Evolutionary conservation across 495 filamentous ascomycete genomes (phyloP), one percentile per base, ranked within the genome.

Genomic region (Jackrogersella multiformis): DNA sequence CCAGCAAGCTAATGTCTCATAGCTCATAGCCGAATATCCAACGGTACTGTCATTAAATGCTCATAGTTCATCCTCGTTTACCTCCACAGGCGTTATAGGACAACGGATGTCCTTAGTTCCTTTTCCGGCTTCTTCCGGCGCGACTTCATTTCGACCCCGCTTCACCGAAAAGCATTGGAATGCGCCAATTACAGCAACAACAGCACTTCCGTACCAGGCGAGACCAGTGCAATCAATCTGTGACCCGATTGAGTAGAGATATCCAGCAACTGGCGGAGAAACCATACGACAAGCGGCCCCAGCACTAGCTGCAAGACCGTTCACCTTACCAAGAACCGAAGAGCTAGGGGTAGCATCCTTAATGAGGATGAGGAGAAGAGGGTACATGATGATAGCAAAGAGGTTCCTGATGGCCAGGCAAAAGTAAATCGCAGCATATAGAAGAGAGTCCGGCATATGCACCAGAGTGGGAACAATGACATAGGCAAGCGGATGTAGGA

Each of bases 291-390:
- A 90, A 7, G 88, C 90, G 0, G 90, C 92, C 4, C 90, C 90
- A 3, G 89, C 90, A 34, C 88, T 92, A 2, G 92, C 92, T 34
- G 91, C 90, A 5, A 94, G 82, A 1, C 92, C 92, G 66, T 95
- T 95, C 56, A 95, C 89, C 71, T 86, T 91, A 12, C 92, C 92
- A 42, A 95, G 81, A 16, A 87, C 82, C 0, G 81, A 84, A 7
- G 82, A 78, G 13, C 86, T 86, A 2, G 91, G 89, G 16, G 89
- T 89, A 0, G 92, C 89, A 80, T 94, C 91, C 74, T 94, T 95
- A 79, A 95, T 86, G 6, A 95, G 82, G 39, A 95, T 94, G 34
- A 95, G 79, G 6, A 95, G 84, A 2, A 94, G 81, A 0, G 92
- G 92, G 65, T 92, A 95, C 18, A 87, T 82, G 53, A 94, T 79